Conservation (phyloP, 345 rosid species). For the Anastatica hierochuntica region DNA sequence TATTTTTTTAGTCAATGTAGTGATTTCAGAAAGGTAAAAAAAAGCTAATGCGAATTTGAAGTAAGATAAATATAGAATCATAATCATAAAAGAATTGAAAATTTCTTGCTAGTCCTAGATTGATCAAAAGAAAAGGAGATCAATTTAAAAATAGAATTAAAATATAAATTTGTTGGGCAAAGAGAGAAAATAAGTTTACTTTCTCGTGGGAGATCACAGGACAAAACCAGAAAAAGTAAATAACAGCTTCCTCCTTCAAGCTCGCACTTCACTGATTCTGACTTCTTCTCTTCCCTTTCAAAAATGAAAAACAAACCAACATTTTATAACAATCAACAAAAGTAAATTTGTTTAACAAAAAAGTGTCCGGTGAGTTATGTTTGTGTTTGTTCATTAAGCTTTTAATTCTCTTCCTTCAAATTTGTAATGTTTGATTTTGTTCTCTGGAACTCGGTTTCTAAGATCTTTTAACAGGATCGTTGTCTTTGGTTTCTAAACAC, state of each 20-base stretch:
- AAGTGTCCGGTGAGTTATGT: conserved; percentile 2
- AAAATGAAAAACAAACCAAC: conserved; percentile 1
- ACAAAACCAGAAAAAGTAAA: conserved; percentile 8
- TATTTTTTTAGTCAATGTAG: too few species aligned
- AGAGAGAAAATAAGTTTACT: neutral
- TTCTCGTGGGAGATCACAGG: conserved; percentile 25
- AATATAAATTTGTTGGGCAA: too few species aligned
- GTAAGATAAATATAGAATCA: neutral
- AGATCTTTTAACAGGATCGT: conserved; percentile 4
- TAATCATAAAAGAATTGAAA: neutral
- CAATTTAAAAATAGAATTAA: neutral
- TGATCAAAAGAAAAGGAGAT: neutral
- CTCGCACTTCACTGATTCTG: conserved; percentile 7
- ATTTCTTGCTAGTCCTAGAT: neutral
- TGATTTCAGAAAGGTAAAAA: too few species aligned
- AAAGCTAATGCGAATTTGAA: too few species aligned
- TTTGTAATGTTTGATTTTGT: neutral
- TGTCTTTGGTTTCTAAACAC: neutral
- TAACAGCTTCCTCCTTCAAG: conserved; percentile 18
- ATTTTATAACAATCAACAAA: too few species aligned
- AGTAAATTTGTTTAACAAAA: too few species aligned
- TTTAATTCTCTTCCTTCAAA: neutral
- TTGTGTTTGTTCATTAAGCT: neutral
- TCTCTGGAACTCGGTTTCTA: neutral
- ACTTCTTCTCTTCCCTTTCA: neutral